These are phyloP conservation scores for Nelumbo lutea DNA, from an alignment of 164 flowering plant species.

Conservation along the genomic window DNA sequence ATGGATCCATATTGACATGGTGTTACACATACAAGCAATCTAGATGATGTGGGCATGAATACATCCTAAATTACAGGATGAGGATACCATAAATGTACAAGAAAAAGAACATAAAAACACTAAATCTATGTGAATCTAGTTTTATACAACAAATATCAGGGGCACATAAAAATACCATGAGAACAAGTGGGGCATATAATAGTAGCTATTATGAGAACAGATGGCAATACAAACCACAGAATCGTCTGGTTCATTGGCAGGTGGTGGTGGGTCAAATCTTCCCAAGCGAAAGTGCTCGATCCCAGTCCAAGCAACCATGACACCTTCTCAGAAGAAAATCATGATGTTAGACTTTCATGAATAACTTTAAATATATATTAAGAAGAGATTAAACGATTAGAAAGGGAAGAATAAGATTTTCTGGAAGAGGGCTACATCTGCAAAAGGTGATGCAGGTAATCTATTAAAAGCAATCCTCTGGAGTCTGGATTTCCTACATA, in stretches of 20 bases:
- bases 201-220: neutral
- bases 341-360: constrained; percentile 3
- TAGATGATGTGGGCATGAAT: too few species aligned
- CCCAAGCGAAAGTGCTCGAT: constrained; percentile 85
- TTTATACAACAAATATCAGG: neutral
- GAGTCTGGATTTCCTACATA: neutral
- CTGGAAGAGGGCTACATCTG: too few species aligned
- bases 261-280: constrained; percentile 92
- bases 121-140: neutral
- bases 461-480: too few species aligned
- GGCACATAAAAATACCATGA: neutral
- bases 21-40: too few species aligned
- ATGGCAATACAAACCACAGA: constrained; percentile 41
- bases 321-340: constrained; percentile 44
- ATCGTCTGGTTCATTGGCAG: constrained; percentile 77
- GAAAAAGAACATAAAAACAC: too few species aligned
- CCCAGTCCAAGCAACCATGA: constrained; percentile 98
- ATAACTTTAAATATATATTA: neutral
- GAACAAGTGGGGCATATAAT: too few species aligned
- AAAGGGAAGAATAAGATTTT: neutral
- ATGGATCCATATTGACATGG: too few species aligned
- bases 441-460: too few species aligned
- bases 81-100: too few species aligned
- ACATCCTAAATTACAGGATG: too few species aligned
- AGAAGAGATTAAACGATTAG: neutral